A percentile compares a stretch with the other conserved stretches of the same genome.
These are phyloP conservation scores for Collybia nuda DNA, from an alignment of 768 basidiomycete genomes.

Conservation along the genomic window DNA sequence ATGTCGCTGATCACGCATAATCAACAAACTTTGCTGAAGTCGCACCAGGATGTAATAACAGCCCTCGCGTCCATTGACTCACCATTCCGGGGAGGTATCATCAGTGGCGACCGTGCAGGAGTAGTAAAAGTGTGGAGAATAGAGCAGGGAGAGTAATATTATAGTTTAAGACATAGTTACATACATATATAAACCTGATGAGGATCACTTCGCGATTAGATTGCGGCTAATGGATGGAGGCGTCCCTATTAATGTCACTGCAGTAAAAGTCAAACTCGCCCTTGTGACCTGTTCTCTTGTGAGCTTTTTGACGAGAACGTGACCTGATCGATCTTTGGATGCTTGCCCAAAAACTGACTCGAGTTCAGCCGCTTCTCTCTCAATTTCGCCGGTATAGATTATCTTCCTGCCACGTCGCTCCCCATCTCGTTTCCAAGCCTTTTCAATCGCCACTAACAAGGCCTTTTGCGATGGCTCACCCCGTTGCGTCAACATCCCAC, in stretches of 20 bases:
- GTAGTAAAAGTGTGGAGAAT: conserved; percentile 90
- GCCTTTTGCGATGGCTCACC: conserved; percentile 50
- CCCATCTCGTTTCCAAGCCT: conserved; percentile 8
- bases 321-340: conserved; percentile 40
- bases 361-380: conserved; percentile 27
- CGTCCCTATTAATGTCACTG: no score
- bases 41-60: conserved; percentile 90
- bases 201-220: conserved; percentile 5
- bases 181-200: no score
- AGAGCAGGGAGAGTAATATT: conserved; percentile 43
- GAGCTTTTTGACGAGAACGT: conserved; percentile 24
- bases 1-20: conserved; percentile 78
- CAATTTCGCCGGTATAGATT: conserved; percentile 30
- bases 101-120: conserved; percentile 91
- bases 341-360: conserved; percentile 30
- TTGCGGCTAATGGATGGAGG: neutral
- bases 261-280: no score
- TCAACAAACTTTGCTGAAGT: conserved; percentile 80
- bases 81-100: conserved; percentile 87
- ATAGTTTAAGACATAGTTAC: no score
- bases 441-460: conserved; percentile 19
- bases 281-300: conserved; percentile 2
- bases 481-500: conserved; percentile 54
- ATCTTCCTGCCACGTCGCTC: conserved; percentile 29
- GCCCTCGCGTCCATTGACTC: conserved; percentile 86